Conservation (phyloP, 2,329 filamentous ascomycete genomes). For the Arthrobotrys entomopaga region DNA sequence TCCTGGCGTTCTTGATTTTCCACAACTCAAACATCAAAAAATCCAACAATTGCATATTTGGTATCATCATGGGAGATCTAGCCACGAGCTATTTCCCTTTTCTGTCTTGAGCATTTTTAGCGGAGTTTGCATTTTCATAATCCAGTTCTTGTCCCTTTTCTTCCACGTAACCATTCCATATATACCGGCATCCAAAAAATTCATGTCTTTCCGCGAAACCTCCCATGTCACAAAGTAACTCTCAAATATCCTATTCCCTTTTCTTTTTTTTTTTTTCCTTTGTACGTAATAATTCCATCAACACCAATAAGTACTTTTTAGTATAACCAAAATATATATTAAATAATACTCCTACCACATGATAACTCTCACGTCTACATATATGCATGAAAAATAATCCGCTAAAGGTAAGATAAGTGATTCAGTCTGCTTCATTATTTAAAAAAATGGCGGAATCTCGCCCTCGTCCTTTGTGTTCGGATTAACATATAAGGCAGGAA, state of each 20-base stretch:
- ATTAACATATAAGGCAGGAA: too few species aligned
- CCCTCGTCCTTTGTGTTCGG: too few species aligned
- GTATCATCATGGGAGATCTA: constrained; percentile 17
- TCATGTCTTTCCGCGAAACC: background rate
- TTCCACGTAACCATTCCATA: constrained; percentile 8
- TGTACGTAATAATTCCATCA: constrained; percentile 34
- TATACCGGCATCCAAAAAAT: background rate
- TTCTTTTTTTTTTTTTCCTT: constrained; percentile 13
- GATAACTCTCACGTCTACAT: background rate
- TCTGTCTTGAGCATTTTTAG: constrained; percentile 54
- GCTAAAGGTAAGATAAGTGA: too few species aligned
- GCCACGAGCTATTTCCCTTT: constrained; percentile 12
- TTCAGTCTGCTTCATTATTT: too few species aligned
- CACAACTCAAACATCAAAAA: constrained; percentile 22
- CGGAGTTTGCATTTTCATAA: constrained; percentile 36
- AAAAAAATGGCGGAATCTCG: too few species aligned
- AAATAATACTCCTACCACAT: background rate
- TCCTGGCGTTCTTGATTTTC: constrained; percentile 31
- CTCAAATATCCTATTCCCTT: background rate
- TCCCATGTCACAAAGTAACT: constrained; percentile 10
- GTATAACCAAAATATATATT: constrained; percentile 31
- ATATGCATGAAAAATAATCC: background rate
- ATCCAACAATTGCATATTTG: constrained; percentile 7
- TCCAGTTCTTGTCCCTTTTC: background rate
- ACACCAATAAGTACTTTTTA: constrained; percentile 41